Evolutionary conservation across 1,139 yeast genomes (phyloP).

Genomic region (Yamadazyma diospyri): DNA sequence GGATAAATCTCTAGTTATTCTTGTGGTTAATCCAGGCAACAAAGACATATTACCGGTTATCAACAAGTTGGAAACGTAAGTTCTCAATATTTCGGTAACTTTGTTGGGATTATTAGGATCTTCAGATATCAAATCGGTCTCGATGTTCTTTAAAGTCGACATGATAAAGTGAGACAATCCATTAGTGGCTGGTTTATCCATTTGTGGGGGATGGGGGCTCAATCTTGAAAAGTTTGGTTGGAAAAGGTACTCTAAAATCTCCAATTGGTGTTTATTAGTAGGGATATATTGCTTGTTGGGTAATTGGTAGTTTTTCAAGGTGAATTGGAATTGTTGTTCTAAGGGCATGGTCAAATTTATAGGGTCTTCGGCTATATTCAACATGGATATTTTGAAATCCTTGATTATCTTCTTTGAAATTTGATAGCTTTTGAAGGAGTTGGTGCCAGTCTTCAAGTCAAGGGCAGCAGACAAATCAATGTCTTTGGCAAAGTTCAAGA

Average conservation of each 20-base stretch:
- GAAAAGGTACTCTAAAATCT: conserved; percentile 51
- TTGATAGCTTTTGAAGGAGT: conserved; percentile 48
- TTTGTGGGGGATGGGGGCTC: conserved; percentile 25
- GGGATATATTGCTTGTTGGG: conserved; percentile 41
- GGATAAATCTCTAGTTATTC: conserved; percentile 57
- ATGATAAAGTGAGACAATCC: conserved; percentile 42
- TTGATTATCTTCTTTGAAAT: conserved; percentile 38
- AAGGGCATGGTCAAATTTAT: conserved; percentile 3
- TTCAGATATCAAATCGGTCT: conserved; percentile 27
- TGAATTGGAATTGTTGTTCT: conserved; percentile 5
- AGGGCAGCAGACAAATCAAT: not conserved
- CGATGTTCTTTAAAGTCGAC: conserved; percentile 35
- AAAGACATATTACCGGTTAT: conserved; percentile 66
- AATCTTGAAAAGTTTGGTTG: conserved; percentile 45
- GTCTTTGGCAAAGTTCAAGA: conserved; percentile 31
- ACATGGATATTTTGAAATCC: conserved; percentile 48
- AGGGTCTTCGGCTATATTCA: conserved; percentile 20
- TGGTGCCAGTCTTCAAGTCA: conserved; percentile 21
- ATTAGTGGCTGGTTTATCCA: conserved; percentile 37
- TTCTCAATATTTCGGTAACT: conserved; percentile 41
- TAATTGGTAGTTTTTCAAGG: conserved; percentile 40
- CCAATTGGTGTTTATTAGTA: conserved; percentile 39
- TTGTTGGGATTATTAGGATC: conserved; percentile 24
- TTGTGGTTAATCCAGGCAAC: conserved; percentile 57
- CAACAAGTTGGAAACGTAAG: conserved; percentile 54